Conservation (phyloP, 140 eudicot genomes). For the Flaveria floridana region DNA sequence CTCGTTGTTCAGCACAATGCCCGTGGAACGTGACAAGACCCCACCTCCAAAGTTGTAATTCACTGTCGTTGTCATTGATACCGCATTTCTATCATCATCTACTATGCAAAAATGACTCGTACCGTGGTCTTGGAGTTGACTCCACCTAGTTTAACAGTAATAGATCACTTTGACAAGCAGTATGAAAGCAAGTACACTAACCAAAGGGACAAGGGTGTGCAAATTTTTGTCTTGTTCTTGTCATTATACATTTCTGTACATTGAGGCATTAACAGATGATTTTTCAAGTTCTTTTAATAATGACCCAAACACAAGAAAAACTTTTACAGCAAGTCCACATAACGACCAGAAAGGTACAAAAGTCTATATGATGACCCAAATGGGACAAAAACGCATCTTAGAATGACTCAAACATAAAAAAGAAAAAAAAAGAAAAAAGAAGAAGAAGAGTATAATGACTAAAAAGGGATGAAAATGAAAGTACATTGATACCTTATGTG, state of each 20-base stretch:
- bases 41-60: slow-evolving; percentile 75
- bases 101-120: slow-evolving; percentile 91
- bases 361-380: neutral
- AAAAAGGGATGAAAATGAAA: neutral
- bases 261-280: neutral
- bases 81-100: slow-evolving; percentile 75
- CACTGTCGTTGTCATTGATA: slow-evolving; percentile 79
- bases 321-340: no score
- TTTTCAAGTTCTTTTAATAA: neutral
- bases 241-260: neutral
- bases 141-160: slow-evolving; percentile 54
- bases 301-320: neutral
- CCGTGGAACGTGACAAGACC: slow-evolving; percentile 75
- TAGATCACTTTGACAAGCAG: neutral
- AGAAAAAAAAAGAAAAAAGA: neutral
- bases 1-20: slow-evolving; percentile 75
- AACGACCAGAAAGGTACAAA: neutral
- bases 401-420: neutral
- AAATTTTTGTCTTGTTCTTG: neutral
- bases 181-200: neutral
- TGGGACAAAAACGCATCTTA: neutral
- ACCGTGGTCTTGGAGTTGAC: slow-evolving; percentile 79
- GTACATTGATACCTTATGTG: neutral
- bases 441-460: neutral
- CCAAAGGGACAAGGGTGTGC: neutral